Evolutionary conservation across 192 early-diverging fungal species (phyloP).

Genomic region (Phycomyces nitens): DNA sequence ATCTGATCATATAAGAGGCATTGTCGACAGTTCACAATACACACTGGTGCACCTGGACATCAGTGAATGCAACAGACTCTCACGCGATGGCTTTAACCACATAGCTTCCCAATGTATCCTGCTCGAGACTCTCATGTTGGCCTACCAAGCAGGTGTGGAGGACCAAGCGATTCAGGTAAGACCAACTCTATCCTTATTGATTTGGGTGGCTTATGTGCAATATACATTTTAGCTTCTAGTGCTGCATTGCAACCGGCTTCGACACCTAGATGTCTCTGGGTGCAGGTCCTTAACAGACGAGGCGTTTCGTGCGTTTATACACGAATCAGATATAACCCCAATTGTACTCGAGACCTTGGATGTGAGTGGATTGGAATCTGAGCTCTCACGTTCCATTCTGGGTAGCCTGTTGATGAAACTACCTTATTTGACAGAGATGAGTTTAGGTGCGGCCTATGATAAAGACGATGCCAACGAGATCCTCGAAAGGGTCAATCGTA

Average conservation of each 20-base stretch:
- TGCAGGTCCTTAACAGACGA: slow-evolving; percentile 21
- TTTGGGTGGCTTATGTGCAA: not conserved
- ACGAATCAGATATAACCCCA: not conserved
- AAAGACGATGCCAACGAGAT: slow-evolving; percentile 16
- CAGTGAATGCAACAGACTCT: slow-evolving; percentile 25
- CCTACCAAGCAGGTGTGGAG: slow-evolving; percentile 27
- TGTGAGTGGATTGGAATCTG: slow-evolving; percentile 20
- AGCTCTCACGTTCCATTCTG: slow-evolving; percentile 13
- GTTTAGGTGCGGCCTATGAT: slow-evolving; percentile 26
- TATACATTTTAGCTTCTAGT: slow-evolving; percentile 15
- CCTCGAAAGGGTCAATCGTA: not conserved
- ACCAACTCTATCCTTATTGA: not conserved
- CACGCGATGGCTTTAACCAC: slow-evolving; percentile 8
- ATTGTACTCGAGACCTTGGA: slow-evolving; percentile 18
- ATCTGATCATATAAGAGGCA: slow-evolving; percentile 16
- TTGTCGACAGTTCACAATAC: not conserved
- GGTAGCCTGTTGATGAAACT: slow-evolving; percentile 13
- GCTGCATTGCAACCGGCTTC: slow-evolving; percentile 19
- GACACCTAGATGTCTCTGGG: slow-evolving; percentile 29
- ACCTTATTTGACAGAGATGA: slow-evolving; percentile 14
- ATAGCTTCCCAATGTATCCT: slow-evolving; percentile 11
- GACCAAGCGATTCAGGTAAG: slow-evolving; percentile 22
- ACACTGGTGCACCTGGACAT: slow-evolving; percentile 26
- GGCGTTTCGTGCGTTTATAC: slow-evolving; percentile 17
- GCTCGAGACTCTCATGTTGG: slow-evolving; percentile 16